Conservation (phyloP, 2,329 filamentous ascomycete genomes). For the Didymella exigua region DNA sequence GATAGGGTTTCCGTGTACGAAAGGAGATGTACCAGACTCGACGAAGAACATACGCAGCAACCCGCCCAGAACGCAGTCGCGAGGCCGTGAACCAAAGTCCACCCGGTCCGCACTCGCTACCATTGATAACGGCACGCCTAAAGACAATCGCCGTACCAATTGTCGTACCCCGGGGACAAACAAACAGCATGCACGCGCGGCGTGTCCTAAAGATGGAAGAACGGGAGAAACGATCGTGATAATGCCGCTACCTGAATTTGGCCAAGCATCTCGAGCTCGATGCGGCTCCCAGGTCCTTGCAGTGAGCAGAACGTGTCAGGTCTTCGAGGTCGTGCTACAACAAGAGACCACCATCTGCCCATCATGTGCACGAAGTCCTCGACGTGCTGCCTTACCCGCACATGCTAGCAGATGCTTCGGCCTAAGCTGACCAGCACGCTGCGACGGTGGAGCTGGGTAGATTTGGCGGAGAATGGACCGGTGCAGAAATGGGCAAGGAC, state of each 20-base stretch:
- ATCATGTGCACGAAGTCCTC: constrained; percentile 30
- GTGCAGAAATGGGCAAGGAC: not conserved
- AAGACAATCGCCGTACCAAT: not conserved
- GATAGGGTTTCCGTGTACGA: not conserved
- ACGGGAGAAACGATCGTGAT: constrained; percentile 21
- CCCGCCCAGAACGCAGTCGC: not conserved
- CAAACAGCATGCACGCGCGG: constrained; percentile 14
- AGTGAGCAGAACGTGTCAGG: constrained; percentile 22
- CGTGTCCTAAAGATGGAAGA: constrained; percentile 18
- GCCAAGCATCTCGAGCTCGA: constrained; percentile 25
- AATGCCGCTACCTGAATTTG: constrained; percentile 27
- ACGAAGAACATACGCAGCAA: not conserved
- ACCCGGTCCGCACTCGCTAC: not conserved
- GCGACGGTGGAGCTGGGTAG: not conserved
- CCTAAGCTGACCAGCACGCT: constrained; percentile 23
- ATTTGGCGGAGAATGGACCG: not conserved
- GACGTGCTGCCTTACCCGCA: constrained; percentile 28
- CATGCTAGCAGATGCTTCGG: constrained; percentile 34
- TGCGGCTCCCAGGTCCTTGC: constrained; percentile 21
- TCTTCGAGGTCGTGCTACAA: constrained; percentile 33
- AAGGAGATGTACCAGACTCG: not conserved
- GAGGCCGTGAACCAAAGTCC: not conserved
- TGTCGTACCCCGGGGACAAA: not conserved
- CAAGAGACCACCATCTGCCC: constrained; percentile 32
- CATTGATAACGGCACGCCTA: constrained; percentile 1